These are phyloP conservation scores for Hyparrhenia diplandra DNA, from an alignment of 176 grass and related monocot genomes.

Conservation along the genomic window DNA sequence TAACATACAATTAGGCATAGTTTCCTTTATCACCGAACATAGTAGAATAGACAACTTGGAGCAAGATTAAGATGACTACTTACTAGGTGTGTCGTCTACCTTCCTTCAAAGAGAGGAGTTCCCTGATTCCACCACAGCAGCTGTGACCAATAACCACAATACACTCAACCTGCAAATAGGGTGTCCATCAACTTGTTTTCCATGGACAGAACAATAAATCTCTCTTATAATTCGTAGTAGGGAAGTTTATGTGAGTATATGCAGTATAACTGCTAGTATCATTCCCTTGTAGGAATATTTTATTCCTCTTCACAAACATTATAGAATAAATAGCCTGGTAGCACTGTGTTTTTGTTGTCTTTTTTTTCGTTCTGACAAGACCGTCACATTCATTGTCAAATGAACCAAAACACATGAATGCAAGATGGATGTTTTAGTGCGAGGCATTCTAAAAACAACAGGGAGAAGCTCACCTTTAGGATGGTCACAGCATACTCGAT, in stretches of 20 bases:
- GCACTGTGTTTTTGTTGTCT: neutral
- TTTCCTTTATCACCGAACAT: neutral
- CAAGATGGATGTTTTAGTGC: neutral
- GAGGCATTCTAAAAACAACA: neutral
- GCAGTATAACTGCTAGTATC: neutral
- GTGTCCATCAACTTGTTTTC: neutral
- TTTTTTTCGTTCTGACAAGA: neutral
- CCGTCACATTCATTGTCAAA: neutral
- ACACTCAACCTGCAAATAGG: constrained; percentile 52
- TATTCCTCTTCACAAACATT: neutral
- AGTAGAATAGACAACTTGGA: neutral
- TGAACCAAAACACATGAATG: neutral
- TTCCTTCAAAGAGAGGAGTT: constrained; percentile 61
- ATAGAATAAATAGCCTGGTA: neutral
- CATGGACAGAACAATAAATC: neutral
- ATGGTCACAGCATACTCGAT: constrained; percentile 68
- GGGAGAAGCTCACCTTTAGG: constrained; percentile 55
- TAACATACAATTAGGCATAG: neutral
- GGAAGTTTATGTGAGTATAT: neutral
- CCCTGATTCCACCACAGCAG: constrained; percentile 77
- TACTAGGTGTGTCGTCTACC: constrained; percentile 40
- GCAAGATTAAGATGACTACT: constrained; percentile 4
- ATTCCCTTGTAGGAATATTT: constrained; percentile 3
- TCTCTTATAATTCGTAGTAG: neutral
- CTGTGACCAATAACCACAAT: constrained; percentile 84